A percentile compares a stretch with the other conserved stretches of the same genome.
Conservation (phyloP, 129 eudicot genomes). For the Kitagawia praeruptora region DNA sequence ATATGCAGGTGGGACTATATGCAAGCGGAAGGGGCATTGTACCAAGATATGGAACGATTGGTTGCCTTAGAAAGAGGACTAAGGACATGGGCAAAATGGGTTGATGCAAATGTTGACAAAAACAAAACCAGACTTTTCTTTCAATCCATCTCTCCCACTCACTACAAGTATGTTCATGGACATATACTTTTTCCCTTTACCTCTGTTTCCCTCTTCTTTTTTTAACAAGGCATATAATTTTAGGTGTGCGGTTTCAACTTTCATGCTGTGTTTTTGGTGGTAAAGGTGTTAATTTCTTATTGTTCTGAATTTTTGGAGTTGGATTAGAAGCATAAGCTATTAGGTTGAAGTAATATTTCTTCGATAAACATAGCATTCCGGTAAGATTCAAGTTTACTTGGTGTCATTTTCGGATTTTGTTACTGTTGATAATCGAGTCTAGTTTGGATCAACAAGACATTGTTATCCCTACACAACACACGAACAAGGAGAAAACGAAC, state of each 20-base stretch:
- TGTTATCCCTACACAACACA: background rate
- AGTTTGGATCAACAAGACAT: background rate
- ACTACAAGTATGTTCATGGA: slow-evolving; percentile 53
- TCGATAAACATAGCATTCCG: background rate
- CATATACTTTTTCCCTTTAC: background rate
- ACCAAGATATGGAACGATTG: slow-evolving; percentile 75
- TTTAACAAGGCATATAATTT: background rate
- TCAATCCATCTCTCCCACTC: slow-evolving; percentile 85
- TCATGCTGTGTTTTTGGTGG: background rate
- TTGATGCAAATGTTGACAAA: slow-evolving; percentile 45
- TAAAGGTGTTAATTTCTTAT: background rate
- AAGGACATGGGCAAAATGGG: slow-evolving; percentile 92
- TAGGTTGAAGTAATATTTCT: background rate
- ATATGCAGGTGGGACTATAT: slow-evolving; percentile 81
- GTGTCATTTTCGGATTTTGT: background rate
- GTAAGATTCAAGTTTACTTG: background rate
- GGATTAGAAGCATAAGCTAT: background rate
- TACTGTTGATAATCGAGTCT: background rate
- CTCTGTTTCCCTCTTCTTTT: background rate
- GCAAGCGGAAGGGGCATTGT: slow-evolving; percentile 52
- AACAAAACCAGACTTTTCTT: slow-evolving; percentile 56
- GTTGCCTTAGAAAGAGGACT: slow-evolving; percentile 62
- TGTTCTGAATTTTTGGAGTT: background rate
- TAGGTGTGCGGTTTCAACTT: background rate
- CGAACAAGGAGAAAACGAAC: background rate